Base-by-base conservation (phyloP, 441 rosid genomes). In the Melastoma candidum region DNA sequence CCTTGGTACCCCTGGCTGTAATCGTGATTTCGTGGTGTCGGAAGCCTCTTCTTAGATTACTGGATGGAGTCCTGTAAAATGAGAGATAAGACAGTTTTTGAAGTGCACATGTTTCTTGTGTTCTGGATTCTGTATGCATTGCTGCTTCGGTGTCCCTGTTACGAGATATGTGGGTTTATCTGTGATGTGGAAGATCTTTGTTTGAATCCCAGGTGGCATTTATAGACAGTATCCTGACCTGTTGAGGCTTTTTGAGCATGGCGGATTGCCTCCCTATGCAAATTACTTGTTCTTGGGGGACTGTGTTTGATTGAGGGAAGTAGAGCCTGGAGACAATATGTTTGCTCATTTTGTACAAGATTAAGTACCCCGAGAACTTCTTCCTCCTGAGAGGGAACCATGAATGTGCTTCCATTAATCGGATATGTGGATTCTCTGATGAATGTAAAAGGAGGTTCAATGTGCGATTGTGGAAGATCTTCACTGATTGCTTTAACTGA, bases 221-320 rank as follows among this genome's bases (percentile, higher is more conserved):
- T 94, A 87, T 50, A 94, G 96, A 50, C 96, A 87, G 62, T 87
- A 87, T 74, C 78, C 90, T 36, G 94, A 87, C 69, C 84, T 87
- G n/a, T 65, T 87, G 59, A 76, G 96, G 76, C 22, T 17, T 17
- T 17, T 17, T 17, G 22, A 17, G 22, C 22, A 17, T 17, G 22
- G 22, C 22, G 22, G 22, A 17, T 17, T 84, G 58, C 96, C 96
- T 64, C 96, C 13, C 49, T 17, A 58, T 55, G 79, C 87, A 49
- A 87, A 79, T 71, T 87, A 87, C 74, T 74, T 87, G 60, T 87
- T 87, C 66, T 66, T 87, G 73, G 96, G 96, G 67, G 90, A 87
- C 63, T 87, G 81, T 65, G 92, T 17, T 84, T 11, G 92, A 84
- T 70, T 74, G 92, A 58, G 92, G 87, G 69, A 81, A 83, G 74